These are phyloP conservation scores for Dictyostelium firmibasis DNA, from an alignment of 78 protist genomes.

Conservation along the genomic window DNA sequence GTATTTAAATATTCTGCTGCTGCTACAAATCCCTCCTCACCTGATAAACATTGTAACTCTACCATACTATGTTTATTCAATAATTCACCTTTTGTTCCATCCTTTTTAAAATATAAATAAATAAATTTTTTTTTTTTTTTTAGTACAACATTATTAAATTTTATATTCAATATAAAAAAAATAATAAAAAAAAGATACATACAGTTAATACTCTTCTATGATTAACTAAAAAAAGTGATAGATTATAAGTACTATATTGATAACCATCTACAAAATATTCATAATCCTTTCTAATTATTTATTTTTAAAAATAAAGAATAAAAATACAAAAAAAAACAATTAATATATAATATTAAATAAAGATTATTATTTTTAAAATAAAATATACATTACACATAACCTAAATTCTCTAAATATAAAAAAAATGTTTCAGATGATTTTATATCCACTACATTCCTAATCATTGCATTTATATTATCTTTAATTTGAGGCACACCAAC, in stretches of 20 bases:
- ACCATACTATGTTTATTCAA: constrained; percentile 45
- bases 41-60: constrained; percentile 73
- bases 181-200: background rate
- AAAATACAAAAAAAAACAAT: background rate
- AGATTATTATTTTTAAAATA: too few relatives aligned
- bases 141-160: background rate
- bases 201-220: constrained; percentile 32
- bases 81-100: constrained; percentile 41
- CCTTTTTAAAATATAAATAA: background rate
- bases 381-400: constrained; percentile 41
- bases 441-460: constrained; percentile 62
- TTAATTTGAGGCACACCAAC: constrained; percentile 66
- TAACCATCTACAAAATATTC: constrained; percentile 69
- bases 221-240: constrained; percentile 49
- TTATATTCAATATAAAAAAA: too few relatives aligned
- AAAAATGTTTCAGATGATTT: constrained; percentile 29
- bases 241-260: constrained; percentile 59
- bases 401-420: constrained; percentile 31
- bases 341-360: background rate
- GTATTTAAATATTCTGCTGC: constrained; percentile 74
- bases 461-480: constrained; percentile 66
- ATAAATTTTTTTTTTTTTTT: background rate
- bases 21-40: constrained; percentile 68
- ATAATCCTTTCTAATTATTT: constrained; percentile 43
- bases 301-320: too few relatives aligned